These are phyloP conservation scores for Kwoniella sp. DNA, from an alignment of 768 basidiomycete genomes.

Conservation along the genomic window DNA sequence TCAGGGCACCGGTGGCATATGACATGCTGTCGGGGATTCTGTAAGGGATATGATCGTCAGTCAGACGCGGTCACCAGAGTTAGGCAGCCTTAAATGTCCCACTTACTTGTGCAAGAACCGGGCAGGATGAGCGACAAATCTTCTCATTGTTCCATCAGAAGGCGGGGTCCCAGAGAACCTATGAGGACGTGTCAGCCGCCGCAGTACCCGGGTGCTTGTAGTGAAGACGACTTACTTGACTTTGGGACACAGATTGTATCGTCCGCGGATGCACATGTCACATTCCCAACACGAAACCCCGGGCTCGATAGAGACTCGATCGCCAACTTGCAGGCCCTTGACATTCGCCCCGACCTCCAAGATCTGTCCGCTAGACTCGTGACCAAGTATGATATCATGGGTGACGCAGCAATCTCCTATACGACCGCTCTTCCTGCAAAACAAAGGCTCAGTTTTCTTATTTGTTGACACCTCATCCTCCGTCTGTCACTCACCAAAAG, in stretches of 20 bases:
- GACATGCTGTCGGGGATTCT: conserved; percentile 42
- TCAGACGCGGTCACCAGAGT: too few relatives aligned
- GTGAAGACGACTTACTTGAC: conserved; percentile 33
- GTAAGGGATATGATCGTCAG: neutral
- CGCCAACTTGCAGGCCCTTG: conserved; percentile 30
- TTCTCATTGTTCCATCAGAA: conserved; percentile 36
- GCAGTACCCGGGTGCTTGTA: neutral
- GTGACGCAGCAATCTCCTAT: conserved; percentile 43
- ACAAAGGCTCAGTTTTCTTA: neutral
- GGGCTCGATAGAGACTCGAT: conserved; percentile 45
- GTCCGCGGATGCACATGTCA: conserved; percentile 33
- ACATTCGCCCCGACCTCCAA: conserved; percentile 35
- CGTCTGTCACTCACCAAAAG: conserved; percentile 24
- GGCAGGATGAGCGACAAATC: conserved; percentile 43
- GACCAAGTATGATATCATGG: conserved; percentile 40
- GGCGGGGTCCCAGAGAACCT: conserved; percentile 43
- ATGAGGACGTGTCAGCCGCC: neutral
- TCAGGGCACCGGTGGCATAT: conserved; percentile 34
- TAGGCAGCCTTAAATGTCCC: neutral
- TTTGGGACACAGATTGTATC: conserved; percentile 41
- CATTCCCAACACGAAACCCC: conserved; percentile 40
- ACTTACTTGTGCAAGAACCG: conserved; percentile 37
- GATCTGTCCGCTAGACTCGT: conserved; percentile 41
- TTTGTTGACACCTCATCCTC: too few relatives aligned
- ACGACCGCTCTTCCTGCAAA: conserved; percentile 28